Base-by-base conservation (phyloP, 495 filamentous ascomycete genomes). In the Hyphodiscus hymeniophilus region DNA sequence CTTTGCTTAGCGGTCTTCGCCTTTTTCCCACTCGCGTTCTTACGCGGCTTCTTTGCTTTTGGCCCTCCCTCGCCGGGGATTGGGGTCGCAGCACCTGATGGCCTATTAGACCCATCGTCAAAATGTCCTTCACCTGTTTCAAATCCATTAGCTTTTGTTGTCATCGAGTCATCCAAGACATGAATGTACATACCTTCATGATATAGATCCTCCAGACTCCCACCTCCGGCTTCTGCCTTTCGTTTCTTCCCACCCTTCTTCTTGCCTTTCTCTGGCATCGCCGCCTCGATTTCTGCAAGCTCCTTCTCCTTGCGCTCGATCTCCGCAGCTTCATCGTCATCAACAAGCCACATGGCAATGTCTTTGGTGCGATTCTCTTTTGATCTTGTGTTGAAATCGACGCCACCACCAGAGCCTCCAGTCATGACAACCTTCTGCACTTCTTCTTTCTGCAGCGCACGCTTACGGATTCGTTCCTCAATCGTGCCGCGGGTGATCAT, bases 341-440 rank as follows among this genome's bases (percentile, higher is more conserved):
- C 90, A 11, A 89, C 90, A 44, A 96, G 79, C 90, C 90, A 96
- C 79, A 95, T 80, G 33, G 89, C 89, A 62, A 96, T 94, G 60
- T 96, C 90, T 68, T 94, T 94, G 51, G 89, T 92, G 30, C 88
- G 80, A 65, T 90, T 95, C 64, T 94, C 89, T 41, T 87, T 79
- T 53, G 82, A 80, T 52, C 89, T 80, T 15, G 88, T 91, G 62
- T 90, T 94, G 72, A 96, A 96, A 67, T 96, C 90, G 34, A 95
- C 90, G 48, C 82, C 82, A 42, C 81, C 74, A 34, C 84, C 79
- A 33, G 81, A 85, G 33, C 89, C 89, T 49, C 89, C 89, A 22
- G 88, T 87, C 58, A 99, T 99, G 64, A 99, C 92, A 24, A 99
- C 92, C 22, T 92, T 85, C 66, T 99, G 92, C 54, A 99, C 92